phyloP scores from a whole-genome alignment of 2,329 filamentous ascomycete genomes.

The Fusarium pseudocircinatum region DNA sequence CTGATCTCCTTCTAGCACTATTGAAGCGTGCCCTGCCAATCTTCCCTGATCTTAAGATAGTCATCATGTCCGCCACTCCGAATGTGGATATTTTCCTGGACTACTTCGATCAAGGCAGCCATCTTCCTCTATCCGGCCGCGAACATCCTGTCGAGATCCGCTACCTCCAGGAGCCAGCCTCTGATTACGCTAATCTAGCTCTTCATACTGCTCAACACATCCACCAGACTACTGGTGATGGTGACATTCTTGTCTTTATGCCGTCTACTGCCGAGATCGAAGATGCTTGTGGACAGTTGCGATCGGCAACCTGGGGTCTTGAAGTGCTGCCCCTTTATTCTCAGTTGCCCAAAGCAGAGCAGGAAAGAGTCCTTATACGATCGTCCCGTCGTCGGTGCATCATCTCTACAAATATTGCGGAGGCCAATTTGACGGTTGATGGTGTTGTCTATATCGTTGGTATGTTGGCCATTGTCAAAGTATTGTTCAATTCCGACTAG shows the following conservation, averaged over 20 bases:
- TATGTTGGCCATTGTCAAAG: slow-evolving; percentile 67
- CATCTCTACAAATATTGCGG: slow-evolving; percentile 97
- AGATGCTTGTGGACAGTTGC: not conserved
- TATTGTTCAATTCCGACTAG: not conserved
- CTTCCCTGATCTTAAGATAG: not conserved
- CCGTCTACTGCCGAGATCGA: not conserved
- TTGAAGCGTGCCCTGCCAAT: not conserved
- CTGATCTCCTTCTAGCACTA: not conserved
- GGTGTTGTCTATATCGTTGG: slow-evolving; percentile 74
- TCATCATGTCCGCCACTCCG: not conserved
- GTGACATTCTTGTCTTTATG: not conserved
- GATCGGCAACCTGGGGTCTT: slow-evolving; percentile 62
- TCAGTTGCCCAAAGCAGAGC: slow-evolving; percentile 88
- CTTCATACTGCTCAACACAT: not conserved
- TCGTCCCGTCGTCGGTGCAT: slow-evolving; percentile 89
- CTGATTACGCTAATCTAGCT: not conserved
- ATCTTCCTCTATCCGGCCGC: not conserved
- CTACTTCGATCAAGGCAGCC: not conserved
- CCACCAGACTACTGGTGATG: not conserved
- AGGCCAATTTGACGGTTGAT: slow-evolving; percentile 96
- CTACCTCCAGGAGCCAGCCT: not conserved
- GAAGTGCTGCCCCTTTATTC: slow-evolving; percentile 94
- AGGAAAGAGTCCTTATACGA: slow-evolving; percentile 89
- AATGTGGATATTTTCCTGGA: not conserved
- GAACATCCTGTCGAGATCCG: not conserved